Evolutionary conservation across 345 rosid species (phyloP).

Genomic region (Citrus unshiu): DNA sequence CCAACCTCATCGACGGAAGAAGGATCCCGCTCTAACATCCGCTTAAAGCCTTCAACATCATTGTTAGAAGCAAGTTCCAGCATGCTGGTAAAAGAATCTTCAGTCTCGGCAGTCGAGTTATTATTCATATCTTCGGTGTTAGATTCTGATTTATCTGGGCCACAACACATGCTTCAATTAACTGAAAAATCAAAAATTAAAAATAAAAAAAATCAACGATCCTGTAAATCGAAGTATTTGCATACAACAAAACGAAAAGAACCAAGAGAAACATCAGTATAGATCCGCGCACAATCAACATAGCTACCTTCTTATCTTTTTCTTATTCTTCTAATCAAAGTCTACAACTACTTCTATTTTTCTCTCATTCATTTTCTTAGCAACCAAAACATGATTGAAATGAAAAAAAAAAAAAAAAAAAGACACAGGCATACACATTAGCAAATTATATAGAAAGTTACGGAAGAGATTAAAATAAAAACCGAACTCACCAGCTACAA

Average conservation of each 20-base stretch:
- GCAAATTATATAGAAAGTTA: neutral
- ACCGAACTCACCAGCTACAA: neutral
- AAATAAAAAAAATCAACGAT: neutral
- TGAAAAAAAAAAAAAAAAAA: neutral
- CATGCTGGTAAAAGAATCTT: slow-evolving; percentile 32
- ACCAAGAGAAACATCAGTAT: neutral
- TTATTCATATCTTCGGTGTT: slow-evolving; percentile 21
- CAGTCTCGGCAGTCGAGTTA: slow-evolving; percentile 24
- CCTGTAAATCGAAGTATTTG: neutral
- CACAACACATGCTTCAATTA: slow-evolving; percentile 31
- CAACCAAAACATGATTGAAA: neutral
- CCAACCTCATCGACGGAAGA: slow-evolving; percentile 34
- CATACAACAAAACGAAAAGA: neutral
- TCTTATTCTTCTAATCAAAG: neutral
- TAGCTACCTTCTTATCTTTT: neutral
- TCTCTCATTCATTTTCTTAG: neutral
- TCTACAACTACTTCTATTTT: neutral
- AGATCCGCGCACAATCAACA: neutral
- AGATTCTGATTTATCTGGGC: slow-evolving; percentile 22
- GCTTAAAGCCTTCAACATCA: slow-evolving; percentile 36
- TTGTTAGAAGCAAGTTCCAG: slow-evolving; percentile 48
- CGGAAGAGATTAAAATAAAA: neutral
- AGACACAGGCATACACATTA: neutral
- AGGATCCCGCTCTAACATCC: slow-evolving; percentile 24
- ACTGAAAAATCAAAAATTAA: slow-evolving; percentile 10